Evolutionary conservation across 2,329 filamentous ascomycete genomes (phyloP), one percentile per base, ranked within the genome.

Genomic region (Dichotomopilus funicola): DNA sequence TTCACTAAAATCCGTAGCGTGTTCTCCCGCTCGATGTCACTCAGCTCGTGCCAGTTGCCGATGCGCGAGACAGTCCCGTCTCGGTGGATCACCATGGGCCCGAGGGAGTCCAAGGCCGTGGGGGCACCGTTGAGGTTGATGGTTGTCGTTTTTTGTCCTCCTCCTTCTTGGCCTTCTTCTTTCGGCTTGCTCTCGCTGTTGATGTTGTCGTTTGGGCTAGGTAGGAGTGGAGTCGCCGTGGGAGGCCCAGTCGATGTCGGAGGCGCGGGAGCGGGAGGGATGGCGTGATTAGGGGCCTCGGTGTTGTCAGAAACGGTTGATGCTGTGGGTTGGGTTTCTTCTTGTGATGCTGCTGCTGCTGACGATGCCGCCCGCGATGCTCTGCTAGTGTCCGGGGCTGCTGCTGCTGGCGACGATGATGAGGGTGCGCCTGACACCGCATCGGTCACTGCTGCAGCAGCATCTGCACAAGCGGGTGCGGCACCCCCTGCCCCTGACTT

Each of bases 1-100:
- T 81, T 86, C 8, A 82, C 81, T 62, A 91, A 66, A 48, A 89
- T 72, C 46, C 83, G 75, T 66, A 90, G 61, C 40, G 87, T 88
- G 64, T 83, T 87, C 66, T 80, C 71, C 67, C 75, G 77, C 75
- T 91, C 87, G 6, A 82, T 76, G 33, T 82, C 81, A 2, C 80
- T 79, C 87, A 91, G 89, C 61, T 83, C 73, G 7, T 73, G 75
- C 87, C 87, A 91, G 68, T 91, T 91, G 38, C 78, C 72, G 63
- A 91, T 87, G 37, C 87, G 78, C 55, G 83, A 83, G 62, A 90
- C 69, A 7, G 84, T 84, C 19, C 88, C 88, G 68, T 91, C 85
- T 58, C 76, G 73, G 68, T 89, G 87, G 53, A 91, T 83, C 1
- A 91, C 86, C 63, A 91, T 75, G 1, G 88, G 88, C 0, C 88